Conservation (phyloP, 257 asterid species). For the Nicotiana tabacum region DNA sequence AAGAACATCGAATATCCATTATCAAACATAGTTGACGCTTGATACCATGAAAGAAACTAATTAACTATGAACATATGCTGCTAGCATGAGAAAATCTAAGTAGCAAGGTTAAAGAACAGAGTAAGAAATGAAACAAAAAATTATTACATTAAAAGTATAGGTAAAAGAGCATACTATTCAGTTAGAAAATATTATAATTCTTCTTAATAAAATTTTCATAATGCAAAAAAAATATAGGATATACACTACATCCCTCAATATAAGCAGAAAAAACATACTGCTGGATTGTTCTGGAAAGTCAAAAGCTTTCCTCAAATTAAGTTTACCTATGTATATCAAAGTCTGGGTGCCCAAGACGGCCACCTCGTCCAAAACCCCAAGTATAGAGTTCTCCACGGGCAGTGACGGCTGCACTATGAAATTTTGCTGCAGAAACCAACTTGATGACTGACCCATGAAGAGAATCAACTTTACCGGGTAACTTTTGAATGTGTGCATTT, state of each 20-base stretch:
- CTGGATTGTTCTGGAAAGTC: not conserved
- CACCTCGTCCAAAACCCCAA: slow-evolving; percentile 99
- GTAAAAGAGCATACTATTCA: not conserved
- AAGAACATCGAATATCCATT: not conserved
- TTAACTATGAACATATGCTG: not conserved
- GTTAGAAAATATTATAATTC: not conserved
- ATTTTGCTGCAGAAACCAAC: slow-evolving; percentile 79
- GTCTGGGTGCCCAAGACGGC: slow-evolving; percentile 98
- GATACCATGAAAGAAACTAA: not conserved
- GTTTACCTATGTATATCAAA: slow-evolving; percentile 91
- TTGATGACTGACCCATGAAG: slow-evolving; percentile 69
- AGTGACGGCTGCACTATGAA: slow-evolving; percentile 92
- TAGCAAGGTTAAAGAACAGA: not conserved
- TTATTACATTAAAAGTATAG: not conserved
- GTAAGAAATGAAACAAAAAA: not conserved
- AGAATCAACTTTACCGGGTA: slow-evolving; percentile 95
- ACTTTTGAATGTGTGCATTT: slow-evolving; percentile 87
- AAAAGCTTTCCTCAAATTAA: not conserved
- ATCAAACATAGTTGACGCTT: not conserved
- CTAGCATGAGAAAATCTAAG: not conserved
- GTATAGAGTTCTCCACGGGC: slow-evolving; percentile 85
- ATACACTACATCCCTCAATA: not conserved
- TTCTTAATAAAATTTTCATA: not conserved
- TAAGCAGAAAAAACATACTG: not conserved
- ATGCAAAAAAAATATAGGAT: not conserved